These are phyloP conservation scores for Dactylella cylindrospora DNA, from an alignment of 2,329 filamentous ascomycete genomes.

Conservation along the genomic window DNA sequence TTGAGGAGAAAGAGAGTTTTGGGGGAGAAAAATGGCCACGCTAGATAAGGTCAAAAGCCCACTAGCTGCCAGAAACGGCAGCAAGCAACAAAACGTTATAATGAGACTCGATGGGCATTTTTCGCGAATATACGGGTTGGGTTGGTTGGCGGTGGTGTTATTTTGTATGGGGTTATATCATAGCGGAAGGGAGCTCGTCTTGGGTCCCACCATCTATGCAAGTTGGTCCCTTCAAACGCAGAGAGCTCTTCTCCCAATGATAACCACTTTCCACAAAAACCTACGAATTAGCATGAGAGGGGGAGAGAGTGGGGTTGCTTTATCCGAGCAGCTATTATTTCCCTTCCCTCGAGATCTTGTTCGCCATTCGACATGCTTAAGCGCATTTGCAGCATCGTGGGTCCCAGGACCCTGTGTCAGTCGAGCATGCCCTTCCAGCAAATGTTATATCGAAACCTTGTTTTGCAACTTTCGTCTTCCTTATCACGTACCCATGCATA, in stretches of 20 bases:
- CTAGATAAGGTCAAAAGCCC: slow-evolving; percentile 44
- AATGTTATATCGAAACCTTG: too few species aligned
- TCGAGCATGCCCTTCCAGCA: too few species aligned
- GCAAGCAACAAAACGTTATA: slow-evolving; percentile 17
- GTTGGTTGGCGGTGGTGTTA: slow-evolving; percentile 26
- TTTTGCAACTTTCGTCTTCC: too few species aligned
- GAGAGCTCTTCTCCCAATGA: slow-evolving; percentile 42
- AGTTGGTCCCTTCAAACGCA: slow-evolving; percentile 42
- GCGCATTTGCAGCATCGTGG: slow-evolving; percentile 30
- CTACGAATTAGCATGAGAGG: too few species aligned
- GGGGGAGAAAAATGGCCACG: too few species aligned
- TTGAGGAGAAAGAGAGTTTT: slow-evolving; percentile 19
- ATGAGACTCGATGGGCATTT: slow-evolving; percentile 16
- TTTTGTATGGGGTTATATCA: too few species aligned
- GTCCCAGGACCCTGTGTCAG: too few species aligned
- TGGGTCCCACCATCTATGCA: slow-evolving; percentile 38
- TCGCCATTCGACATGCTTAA: slow-evolving; percentile 38
- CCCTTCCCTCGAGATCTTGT: slow-evolving; percentile 12
- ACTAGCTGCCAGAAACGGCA: too few species aligned
- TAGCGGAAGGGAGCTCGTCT: slow-evolving; percentile 33
- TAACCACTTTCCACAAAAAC: slow-evolving; percentile 36
- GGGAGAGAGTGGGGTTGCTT: slow-evolving; percentile 40
- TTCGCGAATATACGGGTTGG: slow-evolving; percentile 6
- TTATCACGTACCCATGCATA: too few species aligned
- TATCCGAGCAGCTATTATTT: slow-evolving; percentile 22